These are phyloP conservation scores for Magnaporthiopsis incrustans DNA, from an alignment of 2,329 filamentous ascomycete species.

Conservation along the genomic window DNA sequence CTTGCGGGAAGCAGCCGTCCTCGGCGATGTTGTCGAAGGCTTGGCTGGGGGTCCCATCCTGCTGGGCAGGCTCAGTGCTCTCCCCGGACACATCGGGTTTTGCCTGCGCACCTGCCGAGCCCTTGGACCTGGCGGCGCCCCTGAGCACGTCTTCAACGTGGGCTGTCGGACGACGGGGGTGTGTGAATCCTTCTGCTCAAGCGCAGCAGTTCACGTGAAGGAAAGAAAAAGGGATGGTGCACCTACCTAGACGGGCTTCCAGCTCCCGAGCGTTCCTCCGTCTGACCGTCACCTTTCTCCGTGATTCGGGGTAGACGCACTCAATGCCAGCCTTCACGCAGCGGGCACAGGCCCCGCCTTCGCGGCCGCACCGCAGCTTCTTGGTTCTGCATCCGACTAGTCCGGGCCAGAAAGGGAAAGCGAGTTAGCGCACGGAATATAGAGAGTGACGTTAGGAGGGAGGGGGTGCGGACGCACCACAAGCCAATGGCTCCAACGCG, in stretches of 20 bases:
- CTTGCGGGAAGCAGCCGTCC: neutral
- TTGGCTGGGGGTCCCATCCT: neutral
- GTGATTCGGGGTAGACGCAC: conserved; percentile 82
- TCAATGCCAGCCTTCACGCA: conserved; percentile 67
- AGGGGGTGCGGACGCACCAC: conserved; percentile 8
- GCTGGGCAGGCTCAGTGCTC: conserved; percentile 8
- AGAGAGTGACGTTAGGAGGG: conserved; percentile 45
- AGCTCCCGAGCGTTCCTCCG: conserved; percentile 84
- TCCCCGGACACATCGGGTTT: neutral
- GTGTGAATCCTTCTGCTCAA: neutral
- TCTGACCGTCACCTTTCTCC: conserved; percentile 82
- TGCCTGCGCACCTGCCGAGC: neutral
- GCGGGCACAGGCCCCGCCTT: conserved; percentile 69
- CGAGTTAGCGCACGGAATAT: neutral
- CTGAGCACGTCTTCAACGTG: conserved; percentile 78
- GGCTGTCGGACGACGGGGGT: conserved; percentile 35
- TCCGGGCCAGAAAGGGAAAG: neutral
- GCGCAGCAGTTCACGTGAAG: neutral
- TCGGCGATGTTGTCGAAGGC: neutral
- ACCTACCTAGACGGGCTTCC: conserved; percentile 73
- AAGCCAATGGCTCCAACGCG: neutral
- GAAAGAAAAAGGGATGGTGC: neutral
- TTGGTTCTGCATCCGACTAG: conserved; percentile 77
- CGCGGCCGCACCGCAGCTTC: conserved; percentile 82
- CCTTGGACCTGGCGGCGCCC: conserved; percentile 41